Evolutionary conservation across 2,329 filamentous ascomycete genomes (phyloP), one percentile per base, ranked within the genome.

Genomic region (Fusarium pseudoanthophilum): DNA sequence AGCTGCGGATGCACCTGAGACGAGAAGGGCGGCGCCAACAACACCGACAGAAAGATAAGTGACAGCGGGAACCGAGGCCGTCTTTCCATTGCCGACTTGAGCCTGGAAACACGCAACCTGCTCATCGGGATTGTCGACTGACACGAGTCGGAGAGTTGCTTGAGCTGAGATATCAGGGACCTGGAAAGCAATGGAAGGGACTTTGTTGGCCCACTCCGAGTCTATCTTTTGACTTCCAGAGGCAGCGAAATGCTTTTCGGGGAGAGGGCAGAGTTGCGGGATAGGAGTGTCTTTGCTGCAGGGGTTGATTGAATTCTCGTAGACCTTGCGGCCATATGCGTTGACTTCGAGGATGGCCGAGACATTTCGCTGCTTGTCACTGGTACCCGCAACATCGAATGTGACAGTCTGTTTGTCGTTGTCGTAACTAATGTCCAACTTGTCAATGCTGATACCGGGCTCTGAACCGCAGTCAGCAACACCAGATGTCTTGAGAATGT

Each of bases 151-250:
- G 72, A 99, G 85, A 49, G 91, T 96, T 39, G 95, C 96, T 77
- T 92, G 84, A 42, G 95, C 95, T 62, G 95, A 92, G 75, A 99
- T 92, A 80, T 99, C 95, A 56, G 96, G 96, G 37, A 99, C 87
- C 69, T 90, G 89, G 84, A 98, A 99, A 18, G 95, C 95, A 74
- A 99, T 97, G 5, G 90, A 85, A 3, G 96, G 96, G 45, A 99
- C 95, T 83, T 92, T 84, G 60, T 87, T 87, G 63, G 93, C 91
- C 79, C 91, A 95, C 69, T 91, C 79, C 0, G 88, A 83, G 21
- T 95, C 93, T 43, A 99, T 93, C 36, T 86, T 82, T 80, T 96
- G 92, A 7, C 84, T 84, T 52, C 95, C 95, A 48, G 85, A 84
- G 13, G 95, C 95, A 20, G 89, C 83, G 78, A 98, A 99, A 11